A percentile compares a stretch with the other conserved stretches of the same genome.
Evolutionary conservation across 2,329 filamentous ascomycete genomes (phyloP).

Genomic region (Lizonia empirigonia): DNA sequence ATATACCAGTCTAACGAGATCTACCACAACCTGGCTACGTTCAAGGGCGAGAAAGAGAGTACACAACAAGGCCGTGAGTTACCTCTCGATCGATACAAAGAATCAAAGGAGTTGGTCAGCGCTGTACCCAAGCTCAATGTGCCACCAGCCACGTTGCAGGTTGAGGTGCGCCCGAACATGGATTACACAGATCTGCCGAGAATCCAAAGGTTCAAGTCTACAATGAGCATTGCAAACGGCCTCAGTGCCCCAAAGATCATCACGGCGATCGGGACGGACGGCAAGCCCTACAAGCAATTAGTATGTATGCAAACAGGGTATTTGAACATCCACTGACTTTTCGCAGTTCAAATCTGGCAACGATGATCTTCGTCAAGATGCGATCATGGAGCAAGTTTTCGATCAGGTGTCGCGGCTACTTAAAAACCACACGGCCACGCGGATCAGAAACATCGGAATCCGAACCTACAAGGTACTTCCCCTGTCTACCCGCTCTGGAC

Average conservation of each 20-base stretch:
- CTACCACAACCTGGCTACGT: slow-evolving; percentile 68
- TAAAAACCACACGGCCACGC: slow-evolving; percentile 82
- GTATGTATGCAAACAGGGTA: slow-evolving; percentile 50
- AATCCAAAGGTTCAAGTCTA: slow-evolving; percentile 73
- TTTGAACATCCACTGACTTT: slow-evolving; percentile 5
- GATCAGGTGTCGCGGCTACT: slow-evolving; percentile 91
- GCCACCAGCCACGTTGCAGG: slow-evolving; percentile 87
- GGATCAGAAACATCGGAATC: slow-evolving; percentile 86
- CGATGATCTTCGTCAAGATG: slow-evolving; percentile 94
- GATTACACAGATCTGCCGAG: slow-evolving; percentile 78
- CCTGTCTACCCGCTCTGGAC: slow-evolving; percentile 79
- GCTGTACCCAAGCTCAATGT: slow-evolving; percentile 70
- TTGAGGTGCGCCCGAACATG: slow-evolving; percentile 72
- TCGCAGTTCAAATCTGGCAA: slow-evolving; percentile 86
- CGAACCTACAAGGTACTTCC: slow-evolving; percentile 97
- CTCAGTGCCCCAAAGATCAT: slow-evolving; percentile 94
- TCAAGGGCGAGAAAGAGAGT: slow-evolving; percentile 67
- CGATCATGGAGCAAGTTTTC: slow-evolving; percentile 99
- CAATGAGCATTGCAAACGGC: slow-evolving; percentile 84
- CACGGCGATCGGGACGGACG: slow-evolving; percentile 78
- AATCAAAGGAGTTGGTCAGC: slow-evolving; percentile 67
- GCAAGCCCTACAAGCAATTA: slow-evolving; percentile 81
- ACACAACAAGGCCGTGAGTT: slow-evolving; percentile 69
- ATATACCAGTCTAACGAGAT: slow-evolving; percentile 75
- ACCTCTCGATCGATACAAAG: slow-evolving; percentile 65